Evolutionary conservation across 2,329 filamentous ascomycete genomes (phyloP).

Genomic region (Arthrobotrys conoides): DNA sequence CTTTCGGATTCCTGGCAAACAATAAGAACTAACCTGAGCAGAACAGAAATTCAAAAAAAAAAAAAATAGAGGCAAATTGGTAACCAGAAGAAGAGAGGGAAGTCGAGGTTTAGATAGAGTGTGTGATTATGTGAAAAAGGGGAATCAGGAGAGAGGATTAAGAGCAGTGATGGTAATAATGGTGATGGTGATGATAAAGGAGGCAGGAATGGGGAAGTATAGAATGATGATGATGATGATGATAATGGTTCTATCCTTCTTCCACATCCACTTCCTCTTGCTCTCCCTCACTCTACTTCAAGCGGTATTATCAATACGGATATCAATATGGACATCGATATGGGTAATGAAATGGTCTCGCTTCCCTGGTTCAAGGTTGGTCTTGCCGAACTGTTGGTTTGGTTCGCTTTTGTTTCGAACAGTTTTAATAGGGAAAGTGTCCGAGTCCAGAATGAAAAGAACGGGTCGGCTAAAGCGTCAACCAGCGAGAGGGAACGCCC

Average conservation of each 20-base stretch:
- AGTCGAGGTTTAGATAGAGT: slow-evolving; percentile 1
- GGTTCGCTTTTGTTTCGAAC: slow-evolving; percentile 49
- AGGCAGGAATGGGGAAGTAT: slow-evolving; percentile 31
- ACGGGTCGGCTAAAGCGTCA: slow-evolving; percentile 59
- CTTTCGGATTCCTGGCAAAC: slow-evolving; percentile 55
- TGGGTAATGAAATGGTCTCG: slow-evolving; percentile 52
- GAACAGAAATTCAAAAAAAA: background rate
- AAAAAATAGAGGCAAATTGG: slow-evolving; percentile 23
- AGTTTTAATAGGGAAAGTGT: slow-evolving; percentile 60
- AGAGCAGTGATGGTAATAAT: background rate
- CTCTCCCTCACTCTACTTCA: slow-evolving; percentile 2
- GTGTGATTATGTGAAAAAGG: slow-evolving; percentile 20
- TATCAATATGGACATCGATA: slow-evolving; percentile 29
- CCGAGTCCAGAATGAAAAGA: slow-evolving; percentile 56
- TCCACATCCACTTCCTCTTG: background rate
- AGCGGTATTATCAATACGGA: slow-evolving; percentile 50
- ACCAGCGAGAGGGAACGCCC: slow-evolving; percentile 34
- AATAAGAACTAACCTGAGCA: slow-evolving; percentile 17
- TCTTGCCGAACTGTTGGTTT: slow-evolving; percentile 60
- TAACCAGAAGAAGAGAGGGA: background rate
- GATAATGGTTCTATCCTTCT: slow-evolving; percentile 47
- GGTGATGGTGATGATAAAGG: background rate
- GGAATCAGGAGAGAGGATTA: slow-evolving; percentile 33
- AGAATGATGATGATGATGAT: slow-evolving; percentile 45
- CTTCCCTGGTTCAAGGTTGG: slow-evolving; percentile 60